Conservation (phyloP, 345 rosid species). For the Crucihimalaya himalaica region DNA sequence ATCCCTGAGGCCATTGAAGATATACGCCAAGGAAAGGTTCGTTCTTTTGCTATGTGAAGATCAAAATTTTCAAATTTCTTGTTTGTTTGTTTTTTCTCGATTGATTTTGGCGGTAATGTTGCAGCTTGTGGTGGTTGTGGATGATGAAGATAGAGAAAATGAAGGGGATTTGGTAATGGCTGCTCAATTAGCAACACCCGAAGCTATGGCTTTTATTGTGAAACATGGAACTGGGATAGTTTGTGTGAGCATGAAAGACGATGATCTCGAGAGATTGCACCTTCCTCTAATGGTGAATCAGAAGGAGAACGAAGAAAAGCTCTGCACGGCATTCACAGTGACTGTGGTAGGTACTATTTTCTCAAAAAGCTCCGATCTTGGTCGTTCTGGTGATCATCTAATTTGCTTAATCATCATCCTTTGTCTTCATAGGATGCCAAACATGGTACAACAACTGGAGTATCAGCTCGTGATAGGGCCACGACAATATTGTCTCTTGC, state of each 20-base stretch:
- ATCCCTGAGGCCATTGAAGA: constrained; percentile 87
- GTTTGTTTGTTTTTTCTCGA: not conserved
- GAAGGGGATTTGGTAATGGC: constrained; percentile 96
- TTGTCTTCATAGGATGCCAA: constrained; percentile 71
- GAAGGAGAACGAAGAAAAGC: constrained; percentile 85
- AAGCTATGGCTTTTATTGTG: constrained; percentile 95
- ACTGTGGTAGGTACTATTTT: constrained; percentile 69
- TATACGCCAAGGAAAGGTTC: constrained; percentile 88
- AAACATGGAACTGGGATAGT: constrained; percentile 91
- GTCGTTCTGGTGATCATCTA: not conserved
- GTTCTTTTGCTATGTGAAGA: constrained; percentile 5
- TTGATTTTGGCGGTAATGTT: constrained; percentile 24
- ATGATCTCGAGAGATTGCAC: constrained; percentile 74
- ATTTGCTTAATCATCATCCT: not conserved
- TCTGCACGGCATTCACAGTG: constrained; percentile 83
- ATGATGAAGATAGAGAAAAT: constrained; percentile 93
- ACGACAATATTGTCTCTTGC: constrained; percentile 75
- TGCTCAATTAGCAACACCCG: constrained; percentile 80
- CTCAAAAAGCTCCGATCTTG: not conserved
- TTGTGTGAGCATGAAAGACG: constrained; percentile 83
- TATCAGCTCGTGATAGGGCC: constrained; percentile 86
- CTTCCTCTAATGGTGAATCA: constrained; percentile 87
- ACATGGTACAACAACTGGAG: constrained; percentile 89
- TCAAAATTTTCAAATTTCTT: not conserved
- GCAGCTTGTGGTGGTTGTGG: constrained; percentile 91